Evolutionary conservation across 129 eudicot genomes (phyloP).

Genomic region (Pseudognaphalium luteoalbum): DNA sequence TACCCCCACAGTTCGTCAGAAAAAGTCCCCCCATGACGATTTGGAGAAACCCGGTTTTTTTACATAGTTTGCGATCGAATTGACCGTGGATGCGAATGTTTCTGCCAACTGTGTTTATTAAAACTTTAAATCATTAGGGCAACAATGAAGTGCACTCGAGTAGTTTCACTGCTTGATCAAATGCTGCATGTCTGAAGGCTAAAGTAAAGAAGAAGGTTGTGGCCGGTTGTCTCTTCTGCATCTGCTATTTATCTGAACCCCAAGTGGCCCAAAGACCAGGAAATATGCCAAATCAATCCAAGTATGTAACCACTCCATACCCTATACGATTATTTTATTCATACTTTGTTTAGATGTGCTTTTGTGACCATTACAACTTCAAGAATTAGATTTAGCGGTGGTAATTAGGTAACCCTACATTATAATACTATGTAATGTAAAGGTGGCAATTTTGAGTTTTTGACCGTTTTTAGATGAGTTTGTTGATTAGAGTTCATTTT

Average conservation of each 20-base stretch:
- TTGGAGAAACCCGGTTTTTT: no score
- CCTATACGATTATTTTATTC: not conserved
- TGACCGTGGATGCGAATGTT: no score
- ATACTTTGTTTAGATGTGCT: not conserved
- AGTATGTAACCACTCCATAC: conserved; percentile 3
- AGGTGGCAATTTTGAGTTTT: not conserved
- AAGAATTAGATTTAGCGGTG: not conserved
- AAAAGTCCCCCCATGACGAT: no score
- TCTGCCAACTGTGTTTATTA: no score
- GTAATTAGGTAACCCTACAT: not conserved
- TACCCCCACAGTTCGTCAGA: no score
- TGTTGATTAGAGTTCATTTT: not conserved
- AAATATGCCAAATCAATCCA: conserved; percentile 28
- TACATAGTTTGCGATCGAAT: no score
- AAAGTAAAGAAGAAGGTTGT: conserved; percentile 38
- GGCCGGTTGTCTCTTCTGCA: conserved; percentile 45
- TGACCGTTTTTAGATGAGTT: not conserved
- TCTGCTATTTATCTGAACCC: conserved; percentile 35
- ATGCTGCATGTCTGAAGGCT: conserved; percentile 44
- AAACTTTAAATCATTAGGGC: no score
- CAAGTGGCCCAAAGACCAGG: conserved; percentile 38
- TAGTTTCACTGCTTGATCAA: conserved; percentile 32
- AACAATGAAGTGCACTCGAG: not conserved
- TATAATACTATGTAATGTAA: no score
- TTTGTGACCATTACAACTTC: not conserved